Evolutionary conservation across 202 grass and related monocot genomes (phyloP).

Genomic region (Zoysia matrella): DNA sequence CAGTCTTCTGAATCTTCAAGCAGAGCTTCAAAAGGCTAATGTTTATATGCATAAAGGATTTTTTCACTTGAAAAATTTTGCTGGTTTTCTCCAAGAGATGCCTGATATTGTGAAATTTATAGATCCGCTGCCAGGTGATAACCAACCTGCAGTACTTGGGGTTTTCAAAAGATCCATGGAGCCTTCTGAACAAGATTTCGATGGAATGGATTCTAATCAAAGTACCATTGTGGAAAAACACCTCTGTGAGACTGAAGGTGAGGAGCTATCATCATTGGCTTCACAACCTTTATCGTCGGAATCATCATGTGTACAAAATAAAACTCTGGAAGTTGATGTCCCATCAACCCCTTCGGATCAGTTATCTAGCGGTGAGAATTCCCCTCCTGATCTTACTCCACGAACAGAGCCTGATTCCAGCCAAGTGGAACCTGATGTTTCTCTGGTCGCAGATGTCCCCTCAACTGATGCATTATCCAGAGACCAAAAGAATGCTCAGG

Average conservation of each 20-base stretch:
- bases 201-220: slow-evolving; percentile 32
- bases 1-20: slow-evolving; percentile 36
- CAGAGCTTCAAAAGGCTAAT: slow-evolving; percentile 52
- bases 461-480: slow-evolving; percentile 4
- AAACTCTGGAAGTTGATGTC: slow-evolving; percentile 4
- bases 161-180: slow-evolving; percentile 36
- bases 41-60: slow-evolving; percentile 42
- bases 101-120: slow-evolving; percentile 56
- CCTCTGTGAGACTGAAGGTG: slow-evolving; percentile 22
- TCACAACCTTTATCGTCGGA: slow-evolving; percentile 37
- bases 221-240: slow-evolving; percentile 31
- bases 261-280: slow-evolving; percentile 27
- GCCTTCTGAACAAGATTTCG: slow-evolving; percentile 27
- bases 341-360: slow-evolving; percentile 4
- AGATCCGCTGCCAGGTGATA: slow-evolving; percentile 40
- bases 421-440: slow-evolving; percentile 30
- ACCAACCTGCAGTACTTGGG: slow-evolving; percentile 36
- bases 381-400: slow-evolving; percentile 28
- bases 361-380: slow-evolving; percentile 18
- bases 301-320: slow-evolving; percentile 4
- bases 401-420: slow-evolving; percentile 11
- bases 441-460: background rate
- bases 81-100: slow-evolving; percentile 56
- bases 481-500: background rate
- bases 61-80: slow-evolving; percentile 63